A percentile compares a stretch with the other conserved stretches of the same genome.
These are phyloP conservation scores for Tricholoma furcatifolium DNA, from an alignment of 768 basidiomycete species.

Conservation along the genomic window DNA sequence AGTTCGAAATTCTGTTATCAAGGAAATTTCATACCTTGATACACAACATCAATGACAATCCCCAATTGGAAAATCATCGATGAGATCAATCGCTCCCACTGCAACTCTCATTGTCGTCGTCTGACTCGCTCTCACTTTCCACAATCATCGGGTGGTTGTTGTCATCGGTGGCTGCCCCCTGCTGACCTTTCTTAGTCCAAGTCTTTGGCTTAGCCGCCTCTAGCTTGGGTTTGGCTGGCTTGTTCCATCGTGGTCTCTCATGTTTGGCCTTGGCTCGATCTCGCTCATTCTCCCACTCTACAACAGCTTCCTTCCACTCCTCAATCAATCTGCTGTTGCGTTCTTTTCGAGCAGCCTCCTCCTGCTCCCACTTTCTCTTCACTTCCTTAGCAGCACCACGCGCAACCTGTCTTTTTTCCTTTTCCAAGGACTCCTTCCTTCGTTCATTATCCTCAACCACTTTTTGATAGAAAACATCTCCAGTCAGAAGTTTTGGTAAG, in stretches of 20 bases:
- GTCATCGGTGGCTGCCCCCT: not conserved
- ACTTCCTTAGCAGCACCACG: not conserved
- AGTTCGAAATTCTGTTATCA: not conserved
- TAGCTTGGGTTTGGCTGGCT: conserved; percentile 1
- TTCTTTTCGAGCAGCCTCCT: conserved; percentile 1
- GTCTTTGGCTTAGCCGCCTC: not conserved
- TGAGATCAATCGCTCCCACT: not conserved
- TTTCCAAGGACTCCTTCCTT: not conserved
- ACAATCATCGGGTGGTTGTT: too few relatives aligned
- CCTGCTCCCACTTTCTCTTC: conserved; percentile 7
- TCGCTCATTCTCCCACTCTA: not conserved
- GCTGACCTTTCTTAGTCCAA: not conserved
- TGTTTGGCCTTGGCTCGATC: conserved; percentile 3
- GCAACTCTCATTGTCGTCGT: not conserved
- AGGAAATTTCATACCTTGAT: not conserved
- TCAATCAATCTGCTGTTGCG: not conserved
- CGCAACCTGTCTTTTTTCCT: not conserved
- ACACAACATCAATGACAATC: not conserved
- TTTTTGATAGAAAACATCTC: conserved; percentile 1
- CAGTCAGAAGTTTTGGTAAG: not conserved
- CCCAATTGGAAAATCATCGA: not conserved
- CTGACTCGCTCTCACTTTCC: too few relatives aligned
- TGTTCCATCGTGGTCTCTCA: not conserved
- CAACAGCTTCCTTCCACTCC: not conserved
- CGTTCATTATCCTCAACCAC: not conserved